phyloP scores from a whole-genome alignment of 768 basidiomycete species.

The Russula vinacea region DNA sequence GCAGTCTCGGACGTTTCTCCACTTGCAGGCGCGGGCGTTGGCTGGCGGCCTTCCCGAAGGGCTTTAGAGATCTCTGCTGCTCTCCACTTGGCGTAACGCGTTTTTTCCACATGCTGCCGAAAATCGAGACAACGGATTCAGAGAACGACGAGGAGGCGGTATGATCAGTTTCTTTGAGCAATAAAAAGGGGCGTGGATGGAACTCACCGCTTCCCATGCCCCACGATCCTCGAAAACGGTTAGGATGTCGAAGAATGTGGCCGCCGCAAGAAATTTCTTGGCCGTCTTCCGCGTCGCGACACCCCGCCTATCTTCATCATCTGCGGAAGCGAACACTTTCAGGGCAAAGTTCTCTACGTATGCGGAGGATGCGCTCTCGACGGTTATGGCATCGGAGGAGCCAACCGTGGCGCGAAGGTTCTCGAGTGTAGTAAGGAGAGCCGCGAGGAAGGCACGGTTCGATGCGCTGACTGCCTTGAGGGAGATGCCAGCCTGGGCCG shows the following conservation, averaged over 20 bases:
- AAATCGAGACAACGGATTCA: slow-evolving; percentile 1
- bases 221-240: slow-evolving; percentile 51
- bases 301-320: slow-evolving; percentile 85
- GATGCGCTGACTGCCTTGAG: slow-evolving; percentile 62
- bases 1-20: slow-evolving; percentile 35
- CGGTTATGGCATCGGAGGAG: slow-evolving; percentile 73
- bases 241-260: slow-evolving; percentile 90
- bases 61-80: slow-evolving; percentile 94
- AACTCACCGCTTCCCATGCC: slow-evolving; percentile 28
- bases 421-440: slow-evolving; percentile 76
- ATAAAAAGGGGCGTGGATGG: background rate
- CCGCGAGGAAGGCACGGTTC: slow-evolving; percentile 66
- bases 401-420: slow-evolving; percentile 73
- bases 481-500: slow-evolving; percentile 81
- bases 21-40: slow-evolving; percentile 73
- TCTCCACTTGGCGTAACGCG: slow-evolving; percentile 96
- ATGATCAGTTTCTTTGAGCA: background rate
- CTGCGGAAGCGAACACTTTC: slow-evolving; percentile 82
- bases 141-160: slow-evolving; percentile 7
- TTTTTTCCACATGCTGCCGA: slow-evolving; percentile 77
- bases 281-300: slow-evolving; percentile 83
- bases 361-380: slow-evolving; percentile 77
- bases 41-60: slow-evolving; percentile 86
- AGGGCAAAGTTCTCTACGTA: slow-evolving; percentile 96
- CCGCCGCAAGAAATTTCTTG: slow-evolving; percentile 91